Conservation (phyloP, 345 rosid genomes). For the Bruguiera sexangula region DNA sequence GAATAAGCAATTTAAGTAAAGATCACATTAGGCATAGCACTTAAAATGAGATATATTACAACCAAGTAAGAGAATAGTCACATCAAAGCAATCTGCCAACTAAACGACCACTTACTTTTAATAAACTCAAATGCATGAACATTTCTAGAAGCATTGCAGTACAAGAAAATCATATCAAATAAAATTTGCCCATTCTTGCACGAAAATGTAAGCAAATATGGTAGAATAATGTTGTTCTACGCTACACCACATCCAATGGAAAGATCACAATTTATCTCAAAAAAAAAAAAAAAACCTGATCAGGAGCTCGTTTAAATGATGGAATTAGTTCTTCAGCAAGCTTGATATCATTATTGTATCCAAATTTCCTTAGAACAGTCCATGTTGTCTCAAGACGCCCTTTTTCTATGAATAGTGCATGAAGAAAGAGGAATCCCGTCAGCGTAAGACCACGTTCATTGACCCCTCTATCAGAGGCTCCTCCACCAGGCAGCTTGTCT, state of each 20-base stretch:
- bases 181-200: no score
- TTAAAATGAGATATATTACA: background rate
- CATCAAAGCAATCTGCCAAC: background rate
- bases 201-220: background rate
- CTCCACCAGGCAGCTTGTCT: slow-evolving; percentile 63
- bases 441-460: slow-evolving; percentile 87
- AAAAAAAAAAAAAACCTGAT: slow-evolving; percentile 56
- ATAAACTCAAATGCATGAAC: no score
- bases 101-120: no score
- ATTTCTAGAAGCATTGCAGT: no score
- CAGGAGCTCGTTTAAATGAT: slow-evolving; percentile 67
- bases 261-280: background rate
- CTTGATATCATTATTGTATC: slow-evolving; percentile 89
- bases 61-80: background rate
- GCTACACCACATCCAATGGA: no score
- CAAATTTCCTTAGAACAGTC: slow-evolving; percentile 90
- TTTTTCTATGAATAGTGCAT: slow-evolving; percentile 93
- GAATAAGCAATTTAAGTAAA: background rate
- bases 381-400: slow-evolving; percentile 99
- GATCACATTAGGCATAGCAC: background rate
- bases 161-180: no score
- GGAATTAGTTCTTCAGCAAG: slow-evolving; percentile 86
- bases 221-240: background rate
- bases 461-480: slow-evolving; percentile 61
- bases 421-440: slow-evolving; percentile 93